A percentile compares a stretch with the other conserved stretches of the same genome.
Conservation (phyloP, 2,329 filamentous ascomycete species). For the Penicillium sclerotigenum region DNA sequence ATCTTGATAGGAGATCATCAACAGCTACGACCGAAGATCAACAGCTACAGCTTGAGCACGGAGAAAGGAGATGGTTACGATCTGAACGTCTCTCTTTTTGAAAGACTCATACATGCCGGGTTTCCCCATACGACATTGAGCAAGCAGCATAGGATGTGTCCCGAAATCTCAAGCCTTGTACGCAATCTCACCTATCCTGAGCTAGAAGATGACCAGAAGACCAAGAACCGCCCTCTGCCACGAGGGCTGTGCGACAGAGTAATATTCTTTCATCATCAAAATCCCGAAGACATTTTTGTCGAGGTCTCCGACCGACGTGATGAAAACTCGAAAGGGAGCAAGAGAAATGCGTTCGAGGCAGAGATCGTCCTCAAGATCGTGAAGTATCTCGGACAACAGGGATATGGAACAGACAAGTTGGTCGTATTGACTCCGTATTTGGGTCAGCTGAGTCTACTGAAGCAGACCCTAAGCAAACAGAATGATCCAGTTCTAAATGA, state of each 20-base stretch:
- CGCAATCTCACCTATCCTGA: slow-evolving; percentile 60
- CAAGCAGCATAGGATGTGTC: slow-evolving; percentile 66
- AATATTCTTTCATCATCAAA: slow-evolving; percentile 63
- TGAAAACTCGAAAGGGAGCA: slow-evolving; percentile 50
- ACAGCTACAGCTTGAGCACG: slow-evolving; percentile 58
- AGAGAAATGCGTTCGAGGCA: slow-evolving; percentile 63
- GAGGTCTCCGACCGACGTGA: slow-evolving; percentile 52
- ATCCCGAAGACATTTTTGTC: slow-evolving; percentile 50
- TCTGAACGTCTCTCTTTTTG: slow-evolving; percentile 66
- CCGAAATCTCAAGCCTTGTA: slow-evolving; percentile 62
- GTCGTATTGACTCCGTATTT: slow-evolving; percentile 71
- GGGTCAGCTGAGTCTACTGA: slow-evolving; percentile 61
- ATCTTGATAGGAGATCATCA: slow-evolving; percentile 72
- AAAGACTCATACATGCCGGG: slow-evolving; percentile 59
- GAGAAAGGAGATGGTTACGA: slow-evolving; percentile 65
- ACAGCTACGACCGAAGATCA: slow-evolving; percentile 66
- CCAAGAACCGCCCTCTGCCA: slow-evolving; percentile 46
- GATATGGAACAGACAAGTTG: slow-evolving; percentile 62
- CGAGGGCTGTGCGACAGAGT: slow-evolving; percentile 60
- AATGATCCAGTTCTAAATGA: slow-evolving; percentile 68
- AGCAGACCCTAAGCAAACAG: slow-evolving; percentile 51
- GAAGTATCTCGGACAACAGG: slow-evolving; percentile 67
- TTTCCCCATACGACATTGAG: slow-evolving; percentile 54
- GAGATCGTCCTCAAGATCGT: slow-evolving; percentile 64
- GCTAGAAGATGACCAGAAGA: slow-evolving; percentile 55